A percentile compares a stretch with the other conserved stretches of the same genome.
Evolutionary conservation across 2,329 filamentous ascomycete genomes (phyloP).

Genomic region (Sclerotinia borealis): DNA sequence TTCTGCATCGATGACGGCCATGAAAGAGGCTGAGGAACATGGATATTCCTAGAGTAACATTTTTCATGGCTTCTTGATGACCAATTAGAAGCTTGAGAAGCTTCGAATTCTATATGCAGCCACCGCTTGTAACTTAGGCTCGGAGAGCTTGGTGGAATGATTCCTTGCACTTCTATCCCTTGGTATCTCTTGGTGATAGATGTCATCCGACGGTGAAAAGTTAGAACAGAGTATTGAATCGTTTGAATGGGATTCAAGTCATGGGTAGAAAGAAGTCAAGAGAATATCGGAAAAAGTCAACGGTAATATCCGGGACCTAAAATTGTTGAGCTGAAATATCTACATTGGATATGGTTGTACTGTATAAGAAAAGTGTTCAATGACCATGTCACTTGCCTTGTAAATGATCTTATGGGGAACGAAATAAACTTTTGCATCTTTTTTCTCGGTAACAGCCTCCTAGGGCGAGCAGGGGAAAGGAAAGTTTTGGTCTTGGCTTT

Average conservation of each 20-base stretch:
- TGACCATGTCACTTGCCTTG: constrained; percentile 2
- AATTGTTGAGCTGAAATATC: neutral
- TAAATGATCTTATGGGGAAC: neutral
- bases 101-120: neutral
- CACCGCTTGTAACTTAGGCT: neutral
- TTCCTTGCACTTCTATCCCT: neutral
- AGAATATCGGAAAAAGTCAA: neutral
- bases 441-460: neutral
- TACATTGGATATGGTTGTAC: neutral
- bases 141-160: neutral
- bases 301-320: neutral
- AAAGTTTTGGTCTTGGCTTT: neutral
- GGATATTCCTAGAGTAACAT: neutral
- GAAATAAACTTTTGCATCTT: neutral
- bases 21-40: neutral
- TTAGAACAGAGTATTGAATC: neutral
- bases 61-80: neutral
- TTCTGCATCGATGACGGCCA: neutral
- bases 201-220: constrained; percentile 1
- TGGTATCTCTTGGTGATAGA: neutral
- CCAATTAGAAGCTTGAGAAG: neutral
- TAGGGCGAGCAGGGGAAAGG: neutral
- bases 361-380: neutral
- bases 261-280: neutral
- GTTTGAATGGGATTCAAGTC: neutral